A percentile compares a stretch with the other conserved stretches of the same genome.
Evolutionary conservation across 495 filamentous ascomycete genomes (phyloP).

Genomic region (Haplographium delicatum): DNA sequence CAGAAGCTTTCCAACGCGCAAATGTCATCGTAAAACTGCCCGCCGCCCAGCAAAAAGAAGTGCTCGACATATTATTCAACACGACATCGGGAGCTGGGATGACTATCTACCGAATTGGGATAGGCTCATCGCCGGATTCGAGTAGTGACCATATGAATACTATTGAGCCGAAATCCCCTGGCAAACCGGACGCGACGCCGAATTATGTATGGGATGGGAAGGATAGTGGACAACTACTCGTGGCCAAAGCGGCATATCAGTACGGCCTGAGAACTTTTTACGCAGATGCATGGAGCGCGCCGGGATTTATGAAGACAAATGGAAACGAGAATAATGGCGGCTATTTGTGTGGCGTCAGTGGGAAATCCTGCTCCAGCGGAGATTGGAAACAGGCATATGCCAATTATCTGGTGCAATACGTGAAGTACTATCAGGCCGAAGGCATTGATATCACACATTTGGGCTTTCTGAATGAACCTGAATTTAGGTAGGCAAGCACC

Average conservation of each 20-base stretch:
- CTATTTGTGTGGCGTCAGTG: slow-evolving; percentile 45
- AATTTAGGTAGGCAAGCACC: slow-evolving; percentile 28
- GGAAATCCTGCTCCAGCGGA: slow-evolving; percentile 38
- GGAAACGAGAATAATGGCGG: slow-evolving; percentile 44
- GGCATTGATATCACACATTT: slow-evolving; percentile 46
- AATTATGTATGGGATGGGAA: slow-evolving; percentile 47
- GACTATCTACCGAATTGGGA: no score
- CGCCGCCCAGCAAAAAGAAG: no score
- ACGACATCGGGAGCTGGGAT: no score
- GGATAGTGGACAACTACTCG: slow-evolving; percentile 47
- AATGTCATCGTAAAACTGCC: no score
- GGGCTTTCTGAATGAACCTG: slow-evolving; percentile 36
- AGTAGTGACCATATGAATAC: slow-evolving; percentile 43
- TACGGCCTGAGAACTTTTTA: slow-evolving; percentile 48
- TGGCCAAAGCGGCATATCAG: slow-evolving; percentile 42
- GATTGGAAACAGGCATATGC: slow-evolving; percentile 54
- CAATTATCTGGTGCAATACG: slow-evolving; percentile 48
- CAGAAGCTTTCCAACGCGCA: no score
- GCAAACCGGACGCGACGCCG: slow-evolving; percentile 32
- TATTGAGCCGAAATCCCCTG: slow-evolving; percentile 41
- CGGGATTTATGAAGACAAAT: slow-evolving; percentile 53
- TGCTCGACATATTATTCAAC: no score
- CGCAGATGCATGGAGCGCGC: slow-evolving; percentile 47
- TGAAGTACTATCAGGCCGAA: slow-evolving; percentile 43
- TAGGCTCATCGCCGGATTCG: slow-evolving; percentile 43